These are phyloP conservation scores for Metschnikowia dekortorum DNA, from an alignment of 805 yeast species.

Conservation along the genomic window DNA sequence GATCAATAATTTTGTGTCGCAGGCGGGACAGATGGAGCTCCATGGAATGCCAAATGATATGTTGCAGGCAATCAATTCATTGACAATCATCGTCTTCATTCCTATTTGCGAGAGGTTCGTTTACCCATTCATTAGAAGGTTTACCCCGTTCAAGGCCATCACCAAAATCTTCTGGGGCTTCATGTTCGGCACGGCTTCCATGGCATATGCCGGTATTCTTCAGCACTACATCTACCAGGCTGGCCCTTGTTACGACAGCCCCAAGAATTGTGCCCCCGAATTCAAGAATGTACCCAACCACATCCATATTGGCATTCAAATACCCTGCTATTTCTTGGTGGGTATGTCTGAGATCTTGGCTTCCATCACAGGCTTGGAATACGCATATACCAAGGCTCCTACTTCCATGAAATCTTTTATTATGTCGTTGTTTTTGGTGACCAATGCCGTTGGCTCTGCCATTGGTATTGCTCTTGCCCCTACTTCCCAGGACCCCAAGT, in stretches of 20 bases:
- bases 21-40: conserved; percentile 16
- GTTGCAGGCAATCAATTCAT: conserved; percentile 10
- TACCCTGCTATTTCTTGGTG: conserved; percentile 11
- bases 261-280: conserved; percentile 11
- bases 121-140: conserved; percentile 12
- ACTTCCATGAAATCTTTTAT: conserved; percentile 15
- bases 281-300: conserved; percentile 7
- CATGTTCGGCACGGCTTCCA: conserved; percentile 8
- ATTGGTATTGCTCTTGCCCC: conserved; percentile 57
- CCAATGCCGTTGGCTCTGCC: conserved; percentile 72
- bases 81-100: conserved; percentile 11
- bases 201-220: conserved; percentile 13
- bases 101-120: conserved; percentile 11
- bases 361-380: conserved; percentile 16
- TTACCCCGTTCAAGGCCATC: conserved; percentile 15
- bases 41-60: conserved; percentile 16
- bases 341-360: conserved; percentile 13
- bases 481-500: conserved; percentile 62
- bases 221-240: conserved; percentile 13
- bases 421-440: conserved; percentile 51
- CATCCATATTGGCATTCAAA: conserved; percentile 9
- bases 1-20: conserved; percentile 13
- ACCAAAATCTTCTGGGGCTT: conserved; percentile 16
- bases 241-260: conserved; percentile 12
- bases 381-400: conserved; percentile 17